Base-by-base conservation (phyloP, 1,284 basidiomycete genomes). In the Ceratobasidium sp. region DNA sequence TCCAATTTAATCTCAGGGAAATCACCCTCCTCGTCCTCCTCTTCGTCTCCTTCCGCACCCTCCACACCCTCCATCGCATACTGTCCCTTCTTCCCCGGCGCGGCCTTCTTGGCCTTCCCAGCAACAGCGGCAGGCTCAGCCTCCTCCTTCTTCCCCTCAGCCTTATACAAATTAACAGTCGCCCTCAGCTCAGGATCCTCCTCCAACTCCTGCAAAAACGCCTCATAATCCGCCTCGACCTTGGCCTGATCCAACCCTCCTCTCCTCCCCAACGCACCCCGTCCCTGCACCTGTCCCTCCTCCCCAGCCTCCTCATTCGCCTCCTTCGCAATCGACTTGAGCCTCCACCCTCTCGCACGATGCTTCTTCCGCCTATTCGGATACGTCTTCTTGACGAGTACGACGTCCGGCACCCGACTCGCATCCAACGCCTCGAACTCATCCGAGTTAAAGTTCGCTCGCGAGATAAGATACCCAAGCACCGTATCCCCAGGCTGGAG, bases 161-260 rank as follows among this genome's bases (percentile, higher is more conserved):
- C 85, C 84, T 93, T 93, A 86, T 97, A 99, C 74, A 99, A 80
- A 84, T 99, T 98, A 80, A 99, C 92, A 19, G 90, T 90, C 19
- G 89, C 87, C 66, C 97, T 89, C 87, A 99, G 86, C 86, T 99
- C 97, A 65, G 93, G 92, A 84, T 99, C 97, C 83, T 99, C 97
- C 84, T 99, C 97, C 74, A 99, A 84, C 80, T 99, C 97, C 66
- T 94, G 89, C 83, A 99, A 85, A 90, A 99, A 99, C 77, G 95
- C 80, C 85, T 99, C 97, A 82, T 99, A 99, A 81, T 99, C 97
- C 81, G 95, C 91, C 81, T 99, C 96, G 76, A 99, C 95, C 85
- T 96, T 96, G 85, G 90, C 93, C 84, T 93, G 89, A 83, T 99
- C 97, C 66, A 96, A 86, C 54, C 96, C 96, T 50, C 96, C 96